Evolutionary conservation across 2,329 filamentous ascomycete species (phyloP).

Genomic region (Esteya vermicola): DNA sequence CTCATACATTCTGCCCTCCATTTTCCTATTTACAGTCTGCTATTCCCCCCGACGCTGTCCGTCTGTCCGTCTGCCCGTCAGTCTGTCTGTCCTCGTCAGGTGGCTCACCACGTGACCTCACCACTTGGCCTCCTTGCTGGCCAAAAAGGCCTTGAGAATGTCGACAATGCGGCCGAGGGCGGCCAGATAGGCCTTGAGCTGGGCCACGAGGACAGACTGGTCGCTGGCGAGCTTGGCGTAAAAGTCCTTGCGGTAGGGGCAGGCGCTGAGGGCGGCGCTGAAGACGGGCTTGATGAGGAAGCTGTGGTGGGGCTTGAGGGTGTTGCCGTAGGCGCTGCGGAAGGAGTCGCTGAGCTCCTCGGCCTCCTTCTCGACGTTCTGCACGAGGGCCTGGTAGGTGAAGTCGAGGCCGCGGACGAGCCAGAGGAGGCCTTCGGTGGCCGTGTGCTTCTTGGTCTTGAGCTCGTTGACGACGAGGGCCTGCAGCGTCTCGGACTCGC

Average conservation of each 20-base stretch:
- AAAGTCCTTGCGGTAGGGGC: conserved; percentile 87
- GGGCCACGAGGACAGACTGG: conserved; percentile 43
- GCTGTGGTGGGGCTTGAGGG: conserved; percentile 83
- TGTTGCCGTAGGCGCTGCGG: conserved; percentile 67
- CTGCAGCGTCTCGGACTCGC: conserved; percentile 73
- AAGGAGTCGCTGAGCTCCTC: conserved; percentile 81
- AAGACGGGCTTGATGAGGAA: conserved; percentile 88
- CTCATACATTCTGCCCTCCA: no score
- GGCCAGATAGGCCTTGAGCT: conserved; percentile 59
- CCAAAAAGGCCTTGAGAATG: conserved; percentile 54
- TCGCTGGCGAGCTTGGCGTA: conserved; percentile 72
- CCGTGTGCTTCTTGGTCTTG: conserved; percentile 75
- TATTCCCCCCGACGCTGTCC: no score
- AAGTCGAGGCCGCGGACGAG: conserved; percentile 85
- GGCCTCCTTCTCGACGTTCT: conserved; percentile 52
- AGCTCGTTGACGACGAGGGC: conserved; percentile 75
- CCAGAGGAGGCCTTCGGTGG: conserved; percentile 86
- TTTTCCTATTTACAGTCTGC: no score
- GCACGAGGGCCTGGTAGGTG: conserved; percentile 68
- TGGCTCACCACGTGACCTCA: no score
- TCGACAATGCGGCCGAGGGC: conserved; percentile 62
- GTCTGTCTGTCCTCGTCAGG: no score
- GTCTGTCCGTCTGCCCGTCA: no score
- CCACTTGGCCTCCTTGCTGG: conserved; percentile 44
- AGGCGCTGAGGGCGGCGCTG: conserved; percentile 81